phyloP scores from a whole-genome alignment of 2,329 filamentous ascomycete species.

The Lizonia empirigonia region DNA sequence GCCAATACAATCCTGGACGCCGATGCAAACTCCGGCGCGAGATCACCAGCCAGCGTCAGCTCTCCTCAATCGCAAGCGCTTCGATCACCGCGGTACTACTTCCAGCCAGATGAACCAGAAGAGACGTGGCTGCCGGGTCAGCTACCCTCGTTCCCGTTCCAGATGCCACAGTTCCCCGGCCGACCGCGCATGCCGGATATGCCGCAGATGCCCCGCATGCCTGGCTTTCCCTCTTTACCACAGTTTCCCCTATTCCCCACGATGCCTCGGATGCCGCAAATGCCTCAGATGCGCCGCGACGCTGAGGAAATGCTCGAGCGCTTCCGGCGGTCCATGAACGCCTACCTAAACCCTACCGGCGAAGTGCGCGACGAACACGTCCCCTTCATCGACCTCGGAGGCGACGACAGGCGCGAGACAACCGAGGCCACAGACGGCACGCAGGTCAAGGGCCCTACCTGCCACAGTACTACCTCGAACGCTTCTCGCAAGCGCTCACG shows the following conservation, averaged over 20 bases:
- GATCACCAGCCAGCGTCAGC: conserved; percentile 39
- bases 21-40: conserved; percentile 33
- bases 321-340: conserved; percentile 49
- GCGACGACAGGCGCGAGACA: conserved; percentile 42
- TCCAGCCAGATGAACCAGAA: conserved; percentile 45
- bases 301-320: conserved; percentile 46
- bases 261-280: conserved; percentile 27
- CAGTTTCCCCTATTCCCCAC: conserved; percentile 42
- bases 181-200: conserved; percentile 38
- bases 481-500: conserved; percentile 51
- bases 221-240: conserved; percentile 38
- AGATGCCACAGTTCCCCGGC: conserved; percentile 44
- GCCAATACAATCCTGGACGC: conserved; percentile 42
- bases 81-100: conserved; percentile 45
- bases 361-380: conserved; percentile 42
- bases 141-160: conserved; percentile 45
- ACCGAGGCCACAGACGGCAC: conserved; percentile 44
- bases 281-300: conserved; percentile 37
- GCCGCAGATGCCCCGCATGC: conserved; percentile 40
- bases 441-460: conserved; percentile 47
- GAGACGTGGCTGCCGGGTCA: conserved; percentile 47
- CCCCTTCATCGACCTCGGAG: conserved; percentile 46
- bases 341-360: conserved; percentile 51
- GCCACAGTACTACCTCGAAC: conserved; percentile 54
- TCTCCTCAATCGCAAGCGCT: conserved; percentile 42